These are phyloP conservation scores for Candida peoriensis DNA, from an alignment of 805 yeast species.

Conservation along the genomic window DNA sequence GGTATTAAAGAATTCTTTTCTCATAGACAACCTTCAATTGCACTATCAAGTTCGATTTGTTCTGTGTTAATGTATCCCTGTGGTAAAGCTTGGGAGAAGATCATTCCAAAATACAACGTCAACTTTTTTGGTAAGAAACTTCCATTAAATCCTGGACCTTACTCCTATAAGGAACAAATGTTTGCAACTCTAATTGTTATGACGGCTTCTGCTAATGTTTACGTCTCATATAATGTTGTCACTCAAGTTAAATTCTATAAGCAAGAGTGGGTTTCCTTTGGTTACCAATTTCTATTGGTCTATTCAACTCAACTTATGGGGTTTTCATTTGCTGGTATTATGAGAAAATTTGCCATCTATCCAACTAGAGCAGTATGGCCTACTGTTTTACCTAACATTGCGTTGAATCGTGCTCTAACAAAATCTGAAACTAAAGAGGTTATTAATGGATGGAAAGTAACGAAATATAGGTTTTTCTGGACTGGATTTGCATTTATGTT, in stretches of 20 bases:
- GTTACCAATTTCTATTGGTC: slow-evolving; percentile 48
- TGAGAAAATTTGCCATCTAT: slow-evolving; percentile 53
- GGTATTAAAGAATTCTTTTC: slow-evolving; percentile 53
- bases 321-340: slow-evolving; percentile 60
- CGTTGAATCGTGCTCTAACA: slow-evolving; percentile 43
- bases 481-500: slow-evolving; percentile 30
- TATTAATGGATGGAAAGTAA: slow-evolving; percentile 30
- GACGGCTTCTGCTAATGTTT: slow-evolving; percentile 29
- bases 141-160: slow-evolving; percentile 58
- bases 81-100: slow-evolving; percentile 36
- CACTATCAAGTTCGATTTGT: slow-evolving; percentile 37
- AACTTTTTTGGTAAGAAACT: slow-evolving; percentile 33
- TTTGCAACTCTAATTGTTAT: slow-evolving; percentile 44
- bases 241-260: slow-evolving; percentile 28
- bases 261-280: slow-evolving; percentile 31
- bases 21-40: slow-evolving; percentile 48
- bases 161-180: slow-evolving; percentile 63
- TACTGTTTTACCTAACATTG: slow-evolving; percentile 40
- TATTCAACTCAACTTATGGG: slow-evolving; percentile 60
- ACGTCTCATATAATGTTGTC: slow-evolving; percentile 35
- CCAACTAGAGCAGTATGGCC: slow-evolving; percentile 54
- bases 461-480: slow-evolving; percentile 32
- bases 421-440: slow-evolving; percentile 29
- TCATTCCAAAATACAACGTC: slow-evolving; percentile 43
- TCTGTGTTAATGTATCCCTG: slow-evolving; percentile 43